Evolutionary conservation across 2,329 filamentous ascomycete genomes (phyloP).

Genomic region (Knoxdaviesia proteae): DNA sequence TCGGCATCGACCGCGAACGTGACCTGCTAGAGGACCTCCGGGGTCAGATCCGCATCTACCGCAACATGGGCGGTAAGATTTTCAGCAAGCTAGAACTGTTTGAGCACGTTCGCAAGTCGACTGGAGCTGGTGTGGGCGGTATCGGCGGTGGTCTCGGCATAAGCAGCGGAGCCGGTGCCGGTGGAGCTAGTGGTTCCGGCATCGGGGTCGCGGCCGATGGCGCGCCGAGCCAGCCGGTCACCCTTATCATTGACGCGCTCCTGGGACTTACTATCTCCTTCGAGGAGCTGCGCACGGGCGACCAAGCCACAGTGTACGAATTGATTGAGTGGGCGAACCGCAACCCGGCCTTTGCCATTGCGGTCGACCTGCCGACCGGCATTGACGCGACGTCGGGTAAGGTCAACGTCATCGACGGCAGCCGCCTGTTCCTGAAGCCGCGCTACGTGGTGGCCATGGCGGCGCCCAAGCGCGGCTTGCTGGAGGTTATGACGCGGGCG

Average conservation of each 20-base stretch:
- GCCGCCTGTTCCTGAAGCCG: slow-evolving; percentile 59
- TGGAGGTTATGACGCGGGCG: slow-evolving; percentile 47
- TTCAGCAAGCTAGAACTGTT: slow-evolving; percentile 39
- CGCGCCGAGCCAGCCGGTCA: slow-evolving; percentile 40
- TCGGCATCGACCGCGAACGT: slow-evolving; percentile 65
- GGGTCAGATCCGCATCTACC: slow-evolving; percentile 66
- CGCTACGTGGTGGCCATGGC: slow-evolving; percentile 72
- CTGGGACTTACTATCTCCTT: slow-evolving; percentile 75
- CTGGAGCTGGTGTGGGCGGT: slow-evolving; percentile 8
- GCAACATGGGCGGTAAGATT: slow-evolving; percentile 61
- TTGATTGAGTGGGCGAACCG: slow-evolving; percentile 90
- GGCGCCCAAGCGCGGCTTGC: slow-evolving; percentile 64
- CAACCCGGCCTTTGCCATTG: slow-evolving; percentile 60
- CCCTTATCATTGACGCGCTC: slow-evolving; percentile 73
- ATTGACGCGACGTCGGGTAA: slow-evolving; percentile 61
- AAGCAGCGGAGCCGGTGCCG: slow-evolving; percentile 5
- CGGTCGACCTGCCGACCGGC: slow-evolving; percentile 80
- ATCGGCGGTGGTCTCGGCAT: not conserved
- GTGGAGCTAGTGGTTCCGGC: slow-evolving; percentile 1
- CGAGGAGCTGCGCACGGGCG: slow-evolving; percentile 64
- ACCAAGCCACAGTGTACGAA: slow-evolving; percentile 69
- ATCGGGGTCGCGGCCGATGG: slow-evolving; percentile 13
- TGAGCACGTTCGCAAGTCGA: slow-evolving; percentile 31
- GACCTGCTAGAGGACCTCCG: slow-evolving; percentile 63
- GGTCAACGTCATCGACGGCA: slow-evolving; percentile 47